Base-by-base conservation (phyloP, 164 flowering plant genomes). In the Piper betle region DNA sequence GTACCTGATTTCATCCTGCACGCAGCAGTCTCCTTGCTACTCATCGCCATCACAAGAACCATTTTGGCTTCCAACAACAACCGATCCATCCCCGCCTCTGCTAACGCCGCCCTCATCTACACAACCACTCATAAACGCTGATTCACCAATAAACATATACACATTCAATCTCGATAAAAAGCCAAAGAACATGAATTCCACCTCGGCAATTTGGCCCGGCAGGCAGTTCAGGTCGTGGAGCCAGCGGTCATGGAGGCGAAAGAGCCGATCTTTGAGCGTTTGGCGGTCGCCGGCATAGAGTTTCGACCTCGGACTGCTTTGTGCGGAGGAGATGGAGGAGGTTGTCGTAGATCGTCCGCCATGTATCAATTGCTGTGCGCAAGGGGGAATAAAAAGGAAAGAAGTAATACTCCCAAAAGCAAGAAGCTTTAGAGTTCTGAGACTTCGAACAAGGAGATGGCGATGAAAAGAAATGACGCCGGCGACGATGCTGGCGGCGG, bases 1-100 rank as follows among this genome's bases (percentile, higher is more conserved):
- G n/a, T 20, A 53, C 56, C 56, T 53, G 56, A 53, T 53, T 53
- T 53, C 19, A 2, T n/a, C 56, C n/a, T 53, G 56, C n/a, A 53
- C 7, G n/a, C 3, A 53, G 33, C 19, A 53, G 56, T 20, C 19
- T 53, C 56, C 56, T 20, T 53, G 25, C 33, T 7, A n/a, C 10
- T 15, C 19, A 15, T 4, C 33, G 25, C 56, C 19, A 53, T 15
- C 5, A 53, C 9, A 7, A 53, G 20, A 6, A 15, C 56, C 33
- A 20, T 53, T 53, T 53, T 53, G 20, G 56, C 56, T 1, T 17
- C 19, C 1, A 1, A n/a, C 25, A 53, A 20, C 56, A 53, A 5
- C 19, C 19, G 56, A 20, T 53, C 56, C 56, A 53, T 53, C 33
- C n/a, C 56, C 25, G 10, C 56, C 56, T 53, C 56, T 20, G 17